Evolutionary conservation across 2,329 filamentous ascomycete genomes (phyloP), one percentile per base, ranked within the genome.

Genomic region (Claviceps quebecensis): DNA sequence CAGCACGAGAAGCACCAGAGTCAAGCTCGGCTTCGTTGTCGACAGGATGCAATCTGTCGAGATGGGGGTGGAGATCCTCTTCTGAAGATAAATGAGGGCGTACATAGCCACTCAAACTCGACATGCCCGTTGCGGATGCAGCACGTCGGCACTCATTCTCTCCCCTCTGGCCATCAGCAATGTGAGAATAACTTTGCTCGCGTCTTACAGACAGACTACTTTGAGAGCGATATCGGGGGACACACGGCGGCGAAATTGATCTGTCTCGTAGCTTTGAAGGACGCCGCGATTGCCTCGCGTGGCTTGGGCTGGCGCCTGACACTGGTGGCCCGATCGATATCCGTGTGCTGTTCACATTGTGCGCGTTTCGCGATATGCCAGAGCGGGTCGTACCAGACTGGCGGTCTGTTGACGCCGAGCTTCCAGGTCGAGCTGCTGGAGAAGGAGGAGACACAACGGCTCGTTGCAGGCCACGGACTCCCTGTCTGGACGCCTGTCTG

Each of bases 221-320:
- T 17, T 11, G 29, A 7, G 50, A 45, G 23, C 53, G 55, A 36
- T 55, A 55, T 9, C 55, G 46, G 19, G 53, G 53, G 5, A 55
- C 40, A 8, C 38, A 41, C 7, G 55, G 55, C 19, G 55, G 55
- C 16, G 53, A 55, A 4, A 53, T 50, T 11, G 55, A 48, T 36
- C 52, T 37, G 26, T 37, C 40, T 3, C 36, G 46, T 4, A 41
- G 40, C 4, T 17, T 19, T 19, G 26, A 38, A n/a, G 3, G 29
- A 17, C 36, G 48, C 8, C 14, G 14, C 46, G 50, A 46, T 51
- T 51, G 38, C 43, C 50, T 39, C 6, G 9, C n/a, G n/a, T n/a
- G 38, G 11, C 37, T 44, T 5, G 16, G 9, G 6, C 36, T 44
- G n/a, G 46, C 19, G 9, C 19, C 29, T 17, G 44, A 7, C 34